Conservation (phyloP, 148 eudicot species). For the Arctostaphylos glauca region DNA sequence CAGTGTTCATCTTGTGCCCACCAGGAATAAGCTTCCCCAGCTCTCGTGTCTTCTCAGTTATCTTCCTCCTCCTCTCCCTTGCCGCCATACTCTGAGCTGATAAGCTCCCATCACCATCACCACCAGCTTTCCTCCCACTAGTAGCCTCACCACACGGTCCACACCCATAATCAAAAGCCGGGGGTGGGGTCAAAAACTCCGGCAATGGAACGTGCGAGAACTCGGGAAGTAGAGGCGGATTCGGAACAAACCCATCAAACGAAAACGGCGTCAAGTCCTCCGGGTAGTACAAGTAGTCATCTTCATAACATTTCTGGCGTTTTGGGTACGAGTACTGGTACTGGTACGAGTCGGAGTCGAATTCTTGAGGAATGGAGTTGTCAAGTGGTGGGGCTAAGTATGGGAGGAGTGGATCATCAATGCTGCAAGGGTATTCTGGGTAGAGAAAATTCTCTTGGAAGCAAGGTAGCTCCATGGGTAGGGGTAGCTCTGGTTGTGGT, state of each 20-base stretch:
- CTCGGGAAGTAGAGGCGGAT: neutral
- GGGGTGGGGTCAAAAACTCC: too few species aligned
- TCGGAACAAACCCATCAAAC: neutral
- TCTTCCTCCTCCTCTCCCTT: constrained; percentile 71
- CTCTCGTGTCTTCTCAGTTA: constrained; percentile 68
- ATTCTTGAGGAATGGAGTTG: neutral
- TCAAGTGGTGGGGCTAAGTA: neutral
- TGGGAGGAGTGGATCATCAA: neutral
- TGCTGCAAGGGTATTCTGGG: constrained; percentile 4
- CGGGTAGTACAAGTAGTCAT: neutral
- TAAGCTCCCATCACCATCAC: neutral
- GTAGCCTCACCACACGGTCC: too few species aligned
- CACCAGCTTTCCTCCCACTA: too few species aligned
- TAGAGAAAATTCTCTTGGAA: constrained; percentile 1
- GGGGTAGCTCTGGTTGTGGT: constrained; percentile 16
- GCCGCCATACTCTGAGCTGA: constrained; percentile 74
- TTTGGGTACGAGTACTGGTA: constrained; percentile 4
- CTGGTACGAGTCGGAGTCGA: neutral
- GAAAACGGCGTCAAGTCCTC: neutral
- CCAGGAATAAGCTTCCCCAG: constrained; percentile 76
- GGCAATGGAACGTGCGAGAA: neutral
- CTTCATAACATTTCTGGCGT: neutral
- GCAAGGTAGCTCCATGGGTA: constrained; percentile 22
- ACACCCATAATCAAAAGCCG: too few species aligned
- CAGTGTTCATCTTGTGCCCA: constrained; percentile 72